Evolutionary conservation across 2,329 filamentous ascomycete genomes (phyloP).

Genomic region (Claviceps digitariae): DNA sequence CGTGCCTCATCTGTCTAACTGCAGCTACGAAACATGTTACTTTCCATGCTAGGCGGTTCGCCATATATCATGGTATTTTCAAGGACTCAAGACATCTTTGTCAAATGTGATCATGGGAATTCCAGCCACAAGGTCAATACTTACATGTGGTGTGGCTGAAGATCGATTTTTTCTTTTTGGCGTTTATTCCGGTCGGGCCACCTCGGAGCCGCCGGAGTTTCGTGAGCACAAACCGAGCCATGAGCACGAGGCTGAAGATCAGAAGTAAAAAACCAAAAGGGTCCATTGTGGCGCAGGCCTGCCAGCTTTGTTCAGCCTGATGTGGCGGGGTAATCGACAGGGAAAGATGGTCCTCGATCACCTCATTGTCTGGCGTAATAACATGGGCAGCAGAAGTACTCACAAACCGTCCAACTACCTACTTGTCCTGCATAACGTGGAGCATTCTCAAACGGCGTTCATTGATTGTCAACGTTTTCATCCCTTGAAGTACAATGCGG

Average conservation of each 20-base stretch:
- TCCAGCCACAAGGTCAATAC: slow-evolving; percentile 7
- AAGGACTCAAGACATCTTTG: background rate
- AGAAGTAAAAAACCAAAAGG: background rate
- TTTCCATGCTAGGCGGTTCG: no score
- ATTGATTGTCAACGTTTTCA: background rate
- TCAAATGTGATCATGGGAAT: background rate
- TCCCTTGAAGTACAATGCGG: background rate
- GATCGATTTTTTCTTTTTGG: slow-evolving; percentile 7
- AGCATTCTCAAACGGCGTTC: no score
- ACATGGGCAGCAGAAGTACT: no score
- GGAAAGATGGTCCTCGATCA: no score
- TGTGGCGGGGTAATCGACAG: background rate
- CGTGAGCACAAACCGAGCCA: slow-evolving; percentile 1
- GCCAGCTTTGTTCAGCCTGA: background rate
- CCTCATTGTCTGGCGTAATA: background rate
- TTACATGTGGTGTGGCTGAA: slow-evolving; percentile 7
- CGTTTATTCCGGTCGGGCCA: slow-evolving; percentile 10
- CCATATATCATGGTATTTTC: no score
- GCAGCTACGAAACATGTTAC: background rate
- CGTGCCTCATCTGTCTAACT: background rate
- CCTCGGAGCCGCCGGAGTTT: slow-evolving; percentile 20
- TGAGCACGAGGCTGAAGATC: background rate
- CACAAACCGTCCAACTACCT: no score
- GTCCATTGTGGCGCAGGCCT: slow-evolving; percentile 4
- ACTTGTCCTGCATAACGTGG: background rate